Evolutionary conservation across 2,329 filamentous ascomycete species (phyloP), one percentile per base, ranked within the genome.

Genomic region (Phialophora verrucosa): DNA sequence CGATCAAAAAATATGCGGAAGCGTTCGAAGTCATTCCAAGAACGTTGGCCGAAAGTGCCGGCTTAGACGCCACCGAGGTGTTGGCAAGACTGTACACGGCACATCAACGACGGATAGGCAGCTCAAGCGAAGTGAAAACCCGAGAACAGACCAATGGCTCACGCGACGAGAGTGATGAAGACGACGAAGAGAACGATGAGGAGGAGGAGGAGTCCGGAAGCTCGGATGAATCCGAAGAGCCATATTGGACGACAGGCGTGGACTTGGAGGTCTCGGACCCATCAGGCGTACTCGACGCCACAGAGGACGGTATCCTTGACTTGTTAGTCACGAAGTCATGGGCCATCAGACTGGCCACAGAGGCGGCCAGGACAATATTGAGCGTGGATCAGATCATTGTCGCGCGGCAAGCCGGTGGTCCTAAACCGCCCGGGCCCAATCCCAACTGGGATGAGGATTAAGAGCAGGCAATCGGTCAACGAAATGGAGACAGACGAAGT

Each of bases 361-460:
- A 99, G 81, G 90, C 95, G 49, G 94, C 93, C 61, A 87, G 95
- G 75, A 99, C 95, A 56, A 91, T 99, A 32, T 83, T 99, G 71
- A 96, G 93, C 56, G 95, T 99, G 47, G 95, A 99, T 80, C 96
- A 99, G 83, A 99, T 99, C 76, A 99, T 99, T 77, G 95, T 99
- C 65, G 93, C 96, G 70, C 89, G 94, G 82, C 95, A 98, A 83
- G 95, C 96, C 56, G 95, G 95, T 76, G 95, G 95, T 44, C 95
- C 96, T 25, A 99, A 99, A 86, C 94, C 94, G 64, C 95, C 95
- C 32, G 93, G 91, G 55, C 95, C 93, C 73, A 97, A 97, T 81
- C 90, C 93, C 54, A 87, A 87, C 76, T 89, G 88, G 88, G 88
- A 90, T 77, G 86, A 90, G 75, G 88, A 90, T 75, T 66, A 59